Evolutionary conservation across 2,329 filamentous ascomycete genomes (phyloP).

Genomic region (Clarireedia monteithiana): DNA sequence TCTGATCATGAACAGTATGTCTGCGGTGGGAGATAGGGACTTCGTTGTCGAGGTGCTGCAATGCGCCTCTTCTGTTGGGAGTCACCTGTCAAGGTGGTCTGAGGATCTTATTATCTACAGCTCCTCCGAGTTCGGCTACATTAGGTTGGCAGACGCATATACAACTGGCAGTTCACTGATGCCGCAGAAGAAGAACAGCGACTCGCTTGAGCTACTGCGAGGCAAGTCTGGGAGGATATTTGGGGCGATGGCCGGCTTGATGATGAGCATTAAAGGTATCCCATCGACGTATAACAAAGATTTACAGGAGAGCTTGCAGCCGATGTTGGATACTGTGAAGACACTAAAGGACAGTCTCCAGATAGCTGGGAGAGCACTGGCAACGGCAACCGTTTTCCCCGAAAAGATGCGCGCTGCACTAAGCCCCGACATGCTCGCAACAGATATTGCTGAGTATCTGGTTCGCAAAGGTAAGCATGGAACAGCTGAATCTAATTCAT

Average conservation of each 20-base stretch:
- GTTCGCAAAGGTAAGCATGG: constrained; percentile 35
- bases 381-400: constrained; percentile 60
- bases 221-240: constrained; percentile 71
- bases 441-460: constrained; percentile 57
- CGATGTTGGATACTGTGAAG: constrained; percentile 78
- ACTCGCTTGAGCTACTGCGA: constrained; percentile 66
- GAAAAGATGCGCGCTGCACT: constrained; percentile 74
- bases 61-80: constrained; percentile 72
- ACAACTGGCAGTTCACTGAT: constrained; percentile 49
- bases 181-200: constrained; percentile 69
- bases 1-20: constrained; percentile 70
- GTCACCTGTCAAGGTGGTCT: constrained; percentile 68
- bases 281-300: constrained; percentile 35
- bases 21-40: constrained; percentile 55
- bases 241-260: constrained; percentile 69
- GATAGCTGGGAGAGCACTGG: constrained; percentile 74
- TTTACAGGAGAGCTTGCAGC: constrained; percentile 73
- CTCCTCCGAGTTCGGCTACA: constrained; percentile 61
- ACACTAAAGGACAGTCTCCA: constrained; percentile 73
- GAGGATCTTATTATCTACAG: constrained; percentile 85
- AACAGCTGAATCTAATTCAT: too few relatives aligned
- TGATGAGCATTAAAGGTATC: constrained; percentile 64
- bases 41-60: constrained; percentile 77
- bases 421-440: constrained; percentile 69
- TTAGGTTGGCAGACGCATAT: constrained; percentile 71